Conservation (phyloP, 305 asterid genomes). For the Solanum hybrid region DNA sequence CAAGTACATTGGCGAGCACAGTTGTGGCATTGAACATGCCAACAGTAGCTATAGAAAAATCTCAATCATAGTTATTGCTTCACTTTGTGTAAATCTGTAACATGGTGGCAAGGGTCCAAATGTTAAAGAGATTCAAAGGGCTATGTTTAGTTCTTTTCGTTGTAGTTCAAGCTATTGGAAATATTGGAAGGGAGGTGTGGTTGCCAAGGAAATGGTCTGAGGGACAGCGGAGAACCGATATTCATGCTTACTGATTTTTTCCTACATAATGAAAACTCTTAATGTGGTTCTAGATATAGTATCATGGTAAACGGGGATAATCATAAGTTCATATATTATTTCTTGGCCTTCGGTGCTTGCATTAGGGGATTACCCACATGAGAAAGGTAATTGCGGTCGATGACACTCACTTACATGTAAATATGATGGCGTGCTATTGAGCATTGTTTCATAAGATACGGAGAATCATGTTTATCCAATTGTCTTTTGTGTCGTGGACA, state of each 20-base stretch:
- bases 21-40: neutral
- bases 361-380: neutral
- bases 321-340: neutral
- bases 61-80: neutral
- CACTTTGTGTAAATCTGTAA: neutral
- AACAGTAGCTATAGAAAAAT: neutral
- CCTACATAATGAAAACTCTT: neutral
- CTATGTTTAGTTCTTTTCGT: neutral
- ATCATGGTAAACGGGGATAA: neutral
- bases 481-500: neutral
- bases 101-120: neutral
- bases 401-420: neutral
- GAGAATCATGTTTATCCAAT: neutral
- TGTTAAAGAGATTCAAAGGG: neutral
- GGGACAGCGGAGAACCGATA: neutral
- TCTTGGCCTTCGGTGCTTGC: neutral
- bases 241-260: neutral
- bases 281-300: neutral
- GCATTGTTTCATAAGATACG: neutral
- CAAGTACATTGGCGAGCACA: neutral
- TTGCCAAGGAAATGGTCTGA: neutral
- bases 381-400: neutral
- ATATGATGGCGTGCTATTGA: too few species aligned
- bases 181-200: neutral
- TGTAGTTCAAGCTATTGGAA: neutral